Conservation (phyloP, 176 grass and related monocot genomes). For the Musa troglodytarum region DNA sequence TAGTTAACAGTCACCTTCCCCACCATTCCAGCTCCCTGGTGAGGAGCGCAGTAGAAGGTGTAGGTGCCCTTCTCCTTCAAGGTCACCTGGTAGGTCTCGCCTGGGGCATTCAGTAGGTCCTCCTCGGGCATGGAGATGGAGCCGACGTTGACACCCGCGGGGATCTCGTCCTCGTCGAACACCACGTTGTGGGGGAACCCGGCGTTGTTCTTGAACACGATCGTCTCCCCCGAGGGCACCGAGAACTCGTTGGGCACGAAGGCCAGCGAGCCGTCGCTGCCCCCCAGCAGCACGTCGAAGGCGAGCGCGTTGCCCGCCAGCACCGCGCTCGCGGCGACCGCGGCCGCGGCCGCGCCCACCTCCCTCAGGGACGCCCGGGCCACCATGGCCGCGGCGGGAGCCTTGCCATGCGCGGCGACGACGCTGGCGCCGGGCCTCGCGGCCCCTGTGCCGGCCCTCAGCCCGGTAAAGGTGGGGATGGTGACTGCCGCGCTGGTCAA, state of each 20-base stretch:
- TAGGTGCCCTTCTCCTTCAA: constrained; percentile 79
- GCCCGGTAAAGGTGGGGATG: constrained; percentile 17
- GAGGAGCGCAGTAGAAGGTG: constrained; percentile 81
- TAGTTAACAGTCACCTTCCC: constrained; percentile 94
- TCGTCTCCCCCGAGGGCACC: constrained; percentile 63
- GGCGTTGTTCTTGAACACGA: constrained; percentile 95
- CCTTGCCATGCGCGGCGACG: not conserved
- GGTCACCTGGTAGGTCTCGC: constrained; percentile 59
- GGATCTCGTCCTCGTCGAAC: constrained; percentile 88
- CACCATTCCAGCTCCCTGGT: constrained; percentile 75
- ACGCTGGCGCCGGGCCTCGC: constrained; percentile 14
- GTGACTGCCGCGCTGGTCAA: constrained; percentile 51
- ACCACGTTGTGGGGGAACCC: constrained; percentile 88
- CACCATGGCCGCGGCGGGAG: not conserved
- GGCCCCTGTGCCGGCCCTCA: not conserved
- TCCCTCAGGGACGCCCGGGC: constrained; percentile 57
- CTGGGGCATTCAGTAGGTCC: constrained; percentile 57
- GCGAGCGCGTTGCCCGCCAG: constrained; percentile 57
- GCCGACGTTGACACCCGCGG: constrained; percentile 42
- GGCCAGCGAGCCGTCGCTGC: constrained; percentile 40
- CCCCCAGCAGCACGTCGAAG: constrained; percentile 58
- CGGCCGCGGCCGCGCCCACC: constrained; percentile 34
- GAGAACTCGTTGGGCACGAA: constrained; percentile 66
- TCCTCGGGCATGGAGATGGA: constrained; percentile 64
- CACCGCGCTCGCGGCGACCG: constrained; percentile 51